Evolutionary conservation across 2,329 filamentous ascomycete species (phyloP), one percentile per base, ranked within the genome.

Genomic region (Sclerotinia trifoliorum): DNA sequence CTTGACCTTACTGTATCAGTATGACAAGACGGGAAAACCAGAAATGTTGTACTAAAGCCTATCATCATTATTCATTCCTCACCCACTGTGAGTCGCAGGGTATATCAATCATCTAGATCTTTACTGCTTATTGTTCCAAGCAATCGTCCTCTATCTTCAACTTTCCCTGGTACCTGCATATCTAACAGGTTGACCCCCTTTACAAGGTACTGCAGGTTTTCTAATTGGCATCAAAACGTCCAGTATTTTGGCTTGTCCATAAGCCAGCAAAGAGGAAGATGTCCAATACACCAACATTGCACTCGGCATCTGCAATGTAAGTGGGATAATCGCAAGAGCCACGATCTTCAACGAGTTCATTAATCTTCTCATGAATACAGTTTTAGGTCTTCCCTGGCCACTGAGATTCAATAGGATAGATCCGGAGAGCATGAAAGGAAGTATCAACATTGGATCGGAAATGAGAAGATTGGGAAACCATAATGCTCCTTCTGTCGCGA

Each of bases 391-490:
- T 7, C 73, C 65, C 13, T 57, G 62, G n/a, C 63, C 55, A 17
- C 69, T 61, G 11, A 86, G 75, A 70, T 84, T 86, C 10, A 80
- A 70, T 21, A 86, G 75, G 68, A 87, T 82, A 5, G 81, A 78
- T 0, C 77, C 79, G 0, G 81, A 82, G 29, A 86, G 78, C 3
- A 82, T 68, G 52, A 82, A 78, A 0, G 85, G 84, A 1, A 88
- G 78, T 2, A 80, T 71, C 2, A 82, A 77, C 3, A 80, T 81
- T 0, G 85, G 80, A 72, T 89, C 87, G 11, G 84, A 78, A 0
- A 80, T 73, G 6, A 85, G 78, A 19, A 90, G 80, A 74, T 89
- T 81, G 1, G 82, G 80, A 67, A 88, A 88, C 86, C 86, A 90
- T 2, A 87, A 78, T 3, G 83, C 80, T n/a, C 86, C 86, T 77